These are phyloP conservation scores for Candida caryicola DNA, from an alignment of 805 yeast genomes.

Conservation along the genomic window DNA sequence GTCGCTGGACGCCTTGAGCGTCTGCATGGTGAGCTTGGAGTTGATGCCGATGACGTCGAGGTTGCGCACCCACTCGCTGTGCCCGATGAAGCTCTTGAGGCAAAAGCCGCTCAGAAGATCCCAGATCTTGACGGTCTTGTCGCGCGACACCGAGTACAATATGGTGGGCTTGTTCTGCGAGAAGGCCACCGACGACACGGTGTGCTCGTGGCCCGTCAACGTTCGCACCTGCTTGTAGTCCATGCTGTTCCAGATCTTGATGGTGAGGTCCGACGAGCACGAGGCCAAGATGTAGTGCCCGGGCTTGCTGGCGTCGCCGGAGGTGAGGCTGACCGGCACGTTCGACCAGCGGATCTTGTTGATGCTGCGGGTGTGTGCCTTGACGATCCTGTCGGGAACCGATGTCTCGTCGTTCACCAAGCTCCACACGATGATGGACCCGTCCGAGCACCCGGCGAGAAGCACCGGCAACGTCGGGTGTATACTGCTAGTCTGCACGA, in stretches of 20 bases:
- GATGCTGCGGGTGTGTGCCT: constrained; percentile 75
- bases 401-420: constrained; percentile 49
- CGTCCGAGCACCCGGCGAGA: constrained; percentile 69
- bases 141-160: constrained; percentile 63
- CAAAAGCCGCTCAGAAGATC: constrained; percentile 68
- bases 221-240: constrained; percentile 54
- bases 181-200: constrained; percentile 64
- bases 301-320: constrained; percentile 14
- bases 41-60: constrained; percentile 42
- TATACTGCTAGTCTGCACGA: constrained; percentile 60
- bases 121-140: constrained; percentile 61
- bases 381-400: constrained; percentile 58
- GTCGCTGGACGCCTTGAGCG: constrained; percentile 19
- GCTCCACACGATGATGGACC: constrained; percentile 73
- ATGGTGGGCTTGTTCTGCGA: constrained; percentile 44
- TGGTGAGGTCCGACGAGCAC: constrained; percentile 50
- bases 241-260: constrained; percentile 72
- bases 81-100: constrained; percentile 65
- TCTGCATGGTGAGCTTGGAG: constrained; percentile 11
- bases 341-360: constrained; percentile 55
- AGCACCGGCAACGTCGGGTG: constrained; percentile 74
- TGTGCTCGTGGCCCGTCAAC: constrained; percentile 83
- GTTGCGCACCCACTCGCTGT: constrained; percentile 84
- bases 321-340: constrained; percentile 31
- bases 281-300: constrained; percentile 34